A percentile compares a stretch with the other conserved stretches of the same genome.
Conservation (phyloP, 352 stramenopile genomes). For the Phytophthora palmivora region DNA sequence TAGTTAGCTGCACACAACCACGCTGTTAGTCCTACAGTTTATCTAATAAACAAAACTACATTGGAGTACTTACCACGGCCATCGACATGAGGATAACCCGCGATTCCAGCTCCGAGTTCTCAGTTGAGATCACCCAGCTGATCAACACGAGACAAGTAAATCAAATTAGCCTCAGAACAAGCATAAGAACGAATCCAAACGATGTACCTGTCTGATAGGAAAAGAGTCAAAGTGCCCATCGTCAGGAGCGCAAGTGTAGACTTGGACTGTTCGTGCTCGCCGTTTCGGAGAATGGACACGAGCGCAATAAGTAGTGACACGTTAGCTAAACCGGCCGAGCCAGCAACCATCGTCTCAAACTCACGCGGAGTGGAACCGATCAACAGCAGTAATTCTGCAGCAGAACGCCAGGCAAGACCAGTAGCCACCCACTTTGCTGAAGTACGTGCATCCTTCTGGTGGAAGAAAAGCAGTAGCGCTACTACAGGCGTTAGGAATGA, state of each 20-base stretch:
- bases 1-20: conserved; percentile 49
- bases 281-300: conserved; percentile 51
- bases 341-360: conserved; percentile 53
- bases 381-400: conserved; percentile 73
- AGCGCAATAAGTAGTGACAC: conserved; percentile 60
- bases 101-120: conserved; percentile 60
- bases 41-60: not conserved
- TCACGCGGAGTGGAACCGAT: conserved; percentile 53
- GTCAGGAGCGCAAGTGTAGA: conserved; percentile 57
- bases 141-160: conserved; percentile 9
- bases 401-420: conserved; percentile 76
- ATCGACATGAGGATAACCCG: conserved; percentile 82
- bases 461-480: conserved; percentile 75
- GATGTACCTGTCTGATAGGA: conserved; percentile 75
- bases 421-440: conserved; percentile 86
- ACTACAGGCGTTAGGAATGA: conserved; percentile 71
- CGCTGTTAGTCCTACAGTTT: conserved; percentile 10
- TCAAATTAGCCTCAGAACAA: conserved; percentile 6
- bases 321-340: conserved; percentile 57
- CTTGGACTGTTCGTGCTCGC: conserved; percentile 62
- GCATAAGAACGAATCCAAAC: not conserved
- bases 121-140: conserved; percentile 62
- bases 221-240: conserved; percentile 48
- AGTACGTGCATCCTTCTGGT: conserved; percentile 74
- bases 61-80: conserved; percentile 55